Conservation (phyloP, 352 stramenopile genomes). For the Phytopythium chamaehyphon region DNA sequence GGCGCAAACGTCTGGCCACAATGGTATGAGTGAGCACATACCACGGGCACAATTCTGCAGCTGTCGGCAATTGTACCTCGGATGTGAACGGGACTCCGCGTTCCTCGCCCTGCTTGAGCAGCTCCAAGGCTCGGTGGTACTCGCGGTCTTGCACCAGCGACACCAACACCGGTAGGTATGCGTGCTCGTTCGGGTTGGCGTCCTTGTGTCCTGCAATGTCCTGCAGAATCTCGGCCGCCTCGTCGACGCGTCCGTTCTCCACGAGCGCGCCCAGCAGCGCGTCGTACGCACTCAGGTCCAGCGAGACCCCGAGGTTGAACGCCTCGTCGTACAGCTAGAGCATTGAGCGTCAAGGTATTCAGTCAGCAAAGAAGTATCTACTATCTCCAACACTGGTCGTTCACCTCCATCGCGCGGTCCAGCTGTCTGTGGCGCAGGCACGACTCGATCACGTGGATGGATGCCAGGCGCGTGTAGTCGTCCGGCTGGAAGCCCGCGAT, state of each 20-base stretch:
- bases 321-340: slow-evolving; percentile 61
- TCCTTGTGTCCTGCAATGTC: slow-evolving; percentile 40
- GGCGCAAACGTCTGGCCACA: slow-evolving; percentile 43
- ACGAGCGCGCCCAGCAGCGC: slow-evolving; percentile 41
- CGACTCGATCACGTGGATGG: slow-evolving; percentile 65
- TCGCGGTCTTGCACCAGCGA: slow-evolving; percentile 34
- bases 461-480: slow-evolving; percentile 59
- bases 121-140: slow-evolving; percentile 34
- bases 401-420: slow-evolving; percentile 54
- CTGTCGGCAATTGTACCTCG: slow-evolving; percentile 15
- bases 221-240: slow-evolving; percentile 47
- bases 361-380: slow-evolving; percentile 1
- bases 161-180: slow-evolving; percentile 43
- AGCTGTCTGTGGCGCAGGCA: slow-evolving; percentile 51
- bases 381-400: no score
- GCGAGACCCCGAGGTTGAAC: slow-evolving; percentile 40
- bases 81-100: slow-evolving; percentile 50
- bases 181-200: slow-evolving; percentile 36
- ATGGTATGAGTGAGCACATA: not conserved
- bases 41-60: no score
- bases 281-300: slow-evolving; percentile 60
- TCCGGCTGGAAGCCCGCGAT: slow-evolving; percentile 34
- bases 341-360: not conserved
- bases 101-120: slow-evolving; percentile 34
- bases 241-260: slow-evolving; percentile 34